A percentile compares a stretch with the other conserved stretches of the same genome.
phyloP scores from a whole-genome alignment of 495 filamentous ascomycete genomes.

The Neurospora sp. region DNA sequence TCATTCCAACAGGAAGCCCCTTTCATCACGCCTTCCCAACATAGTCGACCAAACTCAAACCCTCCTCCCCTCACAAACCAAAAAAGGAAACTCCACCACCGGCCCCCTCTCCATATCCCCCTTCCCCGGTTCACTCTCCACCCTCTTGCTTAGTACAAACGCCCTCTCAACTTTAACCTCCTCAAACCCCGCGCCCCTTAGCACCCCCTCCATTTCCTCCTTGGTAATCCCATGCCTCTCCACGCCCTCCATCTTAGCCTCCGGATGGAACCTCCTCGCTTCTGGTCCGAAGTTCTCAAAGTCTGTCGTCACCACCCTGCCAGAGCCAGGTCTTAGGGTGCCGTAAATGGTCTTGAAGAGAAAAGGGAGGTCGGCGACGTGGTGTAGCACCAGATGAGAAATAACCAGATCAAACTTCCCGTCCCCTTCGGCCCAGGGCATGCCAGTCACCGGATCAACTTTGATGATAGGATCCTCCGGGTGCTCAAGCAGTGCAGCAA shows the following conservation, averaged over 20 bases:
- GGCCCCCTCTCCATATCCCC: slow-evolving; percentile 14
- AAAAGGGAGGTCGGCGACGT: slow-evolving; percentile 33
- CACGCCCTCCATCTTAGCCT: slow-evolving; percentile 40
- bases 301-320: slow-evolving; percentile 39
- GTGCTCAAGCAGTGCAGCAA: slow-evolving; percentile 7
- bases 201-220: slow-evolving; percentile 25
- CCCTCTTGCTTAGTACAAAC: slow-evolving; percentile 35
- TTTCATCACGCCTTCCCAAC: no score
- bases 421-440: no score
- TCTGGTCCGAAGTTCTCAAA: slow-evolving; percentile 47
- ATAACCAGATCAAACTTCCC: slow-evolving; percentile 36
- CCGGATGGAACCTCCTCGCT: slow-evolving; percentile 40
- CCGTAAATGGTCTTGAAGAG: slow-evolving; percentile 32
- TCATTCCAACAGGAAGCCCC: no score
- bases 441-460: slow-evolving; percentile 8
- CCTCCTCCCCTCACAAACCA: slow-evolving; percentile 36
- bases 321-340: slow-evolving; percentile 34
- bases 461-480: slow-evolving; percentile 17
- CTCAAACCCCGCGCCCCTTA: slow-evolving; percentile 37
- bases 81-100: slow-evolving; percentile 37
- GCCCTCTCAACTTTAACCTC: slow-evolving; percentile 32
- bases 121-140: slow-evolving; percentile 29
- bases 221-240: slow-evolving; percentile 41
- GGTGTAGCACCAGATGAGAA: slow-evolving; percentile 44
- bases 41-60: no score